Base-by-base conservation (phyloP, 371 early-diverging fungal genomes). In the Mortierella sp. region DNA sequence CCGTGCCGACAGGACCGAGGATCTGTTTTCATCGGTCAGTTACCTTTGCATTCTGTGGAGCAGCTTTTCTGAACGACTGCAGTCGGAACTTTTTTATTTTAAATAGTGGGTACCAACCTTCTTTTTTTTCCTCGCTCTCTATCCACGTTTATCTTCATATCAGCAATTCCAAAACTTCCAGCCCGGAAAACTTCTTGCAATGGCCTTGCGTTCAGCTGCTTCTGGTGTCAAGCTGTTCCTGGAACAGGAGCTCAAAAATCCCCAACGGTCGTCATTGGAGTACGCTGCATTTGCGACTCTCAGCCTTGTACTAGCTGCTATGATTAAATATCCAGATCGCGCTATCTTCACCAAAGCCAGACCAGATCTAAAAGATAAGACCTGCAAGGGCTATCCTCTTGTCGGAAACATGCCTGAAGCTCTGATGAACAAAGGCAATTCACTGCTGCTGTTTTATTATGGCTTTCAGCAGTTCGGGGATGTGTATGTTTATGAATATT, bases 261-360 rank as follows among this genome's bases (percentile, higher is more conserved):
- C 56, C 6, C 30, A 56, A 8, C 63, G 64, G 4, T 55, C 67
- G 0, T 59, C 75, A 5, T 6, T 55, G 1, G 60, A 67, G 42
- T 43, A 55, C 6, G 49, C 50, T 2, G 60, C 42, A 19, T 39
- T 68, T 17, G 54, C 67, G 12, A 32, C 52, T n/a, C n/a, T 75
- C 7, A 64, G 60, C 0, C 30, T 60, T 23, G 8, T 75, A 2
- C 24, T 64, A 21, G 60, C 63, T 4, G 63, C 66, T 1, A 62
- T 61, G 4, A 42, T 50, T n/a, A 78, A 78, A 30, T 78, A 78
- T 26, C 78, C 78, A 8, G 49, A 78, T 21, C 60, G 78, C 7
- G 70, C 78, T 24, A 48, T 78, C 41, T 57, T 70, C 21, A 62
- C 62, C 41, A 48, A 55, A 4, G 52, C 55, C 2, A 57, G 78